Evolutionary conservation across 139 green algal genomes (phyloP).

Genomic region (Ettlia oleoabundans): DNA sequence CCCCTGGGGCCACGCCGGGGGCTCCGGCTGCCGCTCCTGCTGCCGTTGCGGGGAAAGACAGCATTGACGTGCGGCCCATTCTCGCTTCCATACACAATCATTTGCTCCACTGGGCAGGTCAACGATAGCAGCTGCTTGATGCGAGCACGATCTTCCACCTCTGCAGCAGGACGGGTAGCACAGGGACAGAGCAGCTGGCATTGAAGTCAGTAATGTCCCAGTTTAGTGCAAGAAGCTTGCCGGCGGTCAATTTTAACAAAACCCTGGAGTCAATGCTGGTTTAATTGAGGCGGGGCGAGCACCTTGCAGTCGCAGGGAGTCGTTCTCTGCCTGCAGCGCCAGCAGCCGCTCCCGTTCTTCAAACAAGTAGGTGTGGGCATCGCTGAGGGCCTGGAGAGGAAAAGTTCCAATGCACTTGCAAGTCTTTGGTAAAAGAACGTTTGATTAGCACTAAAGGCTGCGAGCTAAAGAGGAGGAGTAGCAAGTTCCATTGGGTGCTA

Average conservation of each 20-base stretch:
- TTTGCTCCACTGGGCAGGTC: slow-evolving; percentile 55
- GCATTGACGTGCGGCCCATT: not conserved
- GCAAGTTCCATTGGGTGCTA: too few relatives aligned
- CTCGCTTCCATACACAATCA: slow-evolving; percentile 4
- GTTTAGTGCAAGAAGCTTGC: too few relatives aligned
- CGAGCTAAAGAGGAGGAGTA: too few relatives aligned
- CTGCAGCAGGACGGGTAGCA: too few relatives aligned
- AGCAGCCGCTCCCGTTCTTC: slow-evolving; percentile 87
- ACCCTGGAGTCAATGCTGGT: too few relatives aligned
- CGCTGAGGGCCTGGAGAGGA: slow-evolving; percentile 72
- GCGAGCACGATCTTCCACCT: slow-evolving; percentile 76
- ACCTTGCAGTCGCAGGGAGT: not conserved
- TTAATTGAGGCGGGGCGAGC: not conserved
- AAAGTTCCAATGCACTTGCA: too few relatives aligned
- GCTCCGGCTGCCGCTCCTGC: not conserved
- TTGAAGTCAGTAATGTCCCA: too few relatives aligned
- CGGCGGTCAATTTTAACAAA: too few relatives aligned
- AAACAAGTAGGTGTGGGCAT: slow-evolving; percentile 87
- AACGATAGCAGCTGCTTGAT: slow-evolving; percentile 82
- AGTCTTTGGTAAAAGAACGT: not conserved
- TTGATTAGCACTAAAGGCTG: too few relatives aligned
- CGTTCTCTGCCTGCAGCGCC: slow-evolving; percentile 82
- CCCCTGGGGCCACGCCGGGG: not conserved
- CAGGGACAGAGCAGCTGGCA: too few relatives aligned
- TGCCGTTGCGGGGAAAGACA: not conserved